Evolutionary conservation across 2,329 filamentous ascomycete genomes (phyloP).

Genomic region (Albophoma yamanashiensis): DNA sequence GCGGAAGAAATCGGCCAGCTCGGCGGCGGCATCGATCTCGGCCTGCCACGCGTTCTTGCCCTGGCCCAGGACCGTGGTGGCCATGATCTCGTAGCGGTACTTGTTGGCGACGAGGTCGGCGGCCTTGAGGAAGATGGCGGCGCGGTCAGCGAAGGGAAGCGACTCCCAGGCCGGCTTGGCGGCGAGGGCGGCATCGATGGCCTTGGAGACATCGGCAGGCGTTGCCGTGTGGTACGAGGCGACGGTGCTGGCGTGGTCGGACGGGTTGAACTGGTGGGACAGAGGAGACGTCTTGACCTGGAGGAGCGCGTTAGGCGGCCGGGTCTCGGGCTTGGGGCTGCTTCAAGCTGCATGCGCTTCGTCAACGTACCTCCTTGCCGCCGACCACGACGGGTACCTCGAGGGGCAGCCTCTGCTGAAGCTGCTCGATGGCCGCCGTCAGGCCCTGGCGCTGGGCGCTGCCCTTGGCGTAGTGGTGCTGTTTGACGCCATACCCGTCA

Average conservation of each 20-base stretch:
- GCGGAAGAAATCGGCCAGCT: slow-evolving; percentile 84
- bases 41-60: slow-evolving; percentile 99
- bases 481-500: slow-evolving; percentile 2
- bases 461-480: slow-evolving; percentile 86
- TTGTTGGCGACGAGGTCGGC: slow-evolving; percentile 84
- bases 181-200: slow-evolving; percentile 76
- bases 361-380: slow-evolving; percentile 58
- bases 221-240: slow-evolving; percentile 81
- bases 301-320: background rate
- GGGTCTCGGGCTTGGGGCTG: background rate
- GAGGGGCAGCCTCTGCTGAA: slow-evolving; percentile 59
- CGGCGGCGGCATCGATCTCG: slow-evolving; percentile 93
- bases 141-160: slow-evolving; percentile 80
- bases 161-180: slow-evolving; percentile 80
- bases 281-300: slow-evolving; percentile 57
- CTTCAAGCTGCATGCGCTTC: background rate
- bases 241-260: slow-evolving; percentile 64
- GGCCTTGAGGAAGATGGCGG: slow-evolving; percentile 90
- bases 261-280: slow-evolving; percentile 69
- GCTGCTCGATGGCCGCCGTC: slow-evolving; percentile 57
- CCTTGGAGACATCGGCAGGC: slow-evolving; percentile 60
- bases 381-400: slow-evolving; percentile 76
- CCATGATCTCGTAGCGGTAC: slow-evolving; percentile 96
- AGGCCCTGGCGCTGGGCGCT: slow-evolving; percentile 71
- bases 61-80: slow-evolving; percentile 89